phyloP scores from a whole-genome alignment of 2,329 filamentous ascomycete genomes.

The Aschersonia sp. region DNA sequence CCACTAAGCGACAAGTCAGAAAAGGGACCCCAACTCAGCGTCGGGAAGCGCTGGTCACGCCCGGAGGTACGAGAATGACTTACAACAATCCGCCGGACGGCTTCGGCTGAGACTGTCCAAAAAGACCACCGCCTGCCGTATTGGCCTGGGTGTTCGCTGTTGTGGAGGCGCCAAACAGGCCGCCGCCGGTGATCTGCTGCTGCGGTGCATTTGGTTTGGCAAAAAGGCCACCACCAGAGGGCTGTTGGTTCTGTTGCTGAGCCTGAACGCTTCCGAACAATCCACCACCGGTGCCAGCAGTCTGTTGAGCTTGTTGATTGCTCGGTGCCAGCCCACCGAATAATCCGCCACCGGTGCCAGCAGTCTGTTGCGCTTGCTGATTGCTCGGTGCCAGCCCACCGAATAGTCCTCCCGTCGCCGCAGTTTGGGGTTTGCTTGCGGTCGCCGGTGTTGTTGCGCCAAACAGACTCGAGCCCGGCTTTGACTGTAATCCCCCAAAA shows the following conservation, averaged over 20 bases:
- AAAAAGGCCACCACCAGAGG: constrained; percentile 16
- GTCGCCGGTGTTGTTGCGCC: constrained; percentile 11
- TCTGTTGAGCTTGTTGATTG: constrained; percentile 7
- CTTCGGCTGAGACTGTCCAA: constrained; percentile 20
- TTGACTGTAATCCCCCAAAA: constrained; percentile 17
- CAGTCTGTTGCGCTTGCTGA: constrained; percentile 4
- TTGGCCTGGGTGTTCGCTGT: constrained; percentile 7
- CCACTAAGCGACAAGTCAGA: constrained; percentile 12
- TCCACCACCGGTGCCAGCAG: neutral
- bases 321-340: constrained; percentile 12
- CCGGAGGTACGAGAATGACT: constrained; percentile 2
- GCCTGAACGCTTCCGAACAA: constrained; percentile 2
- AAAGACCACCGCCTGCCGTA: constrained; percentile 11
- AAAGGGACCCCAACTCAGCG: neutral
- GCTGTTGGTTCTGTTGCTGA: constrained; percentile 12
- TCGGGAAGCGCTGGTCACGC: neutral
- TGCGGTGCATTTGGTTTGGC: constrained; percentile 13
- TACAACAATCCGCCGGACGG: constrained; percentile 19
- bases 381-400: constrained; percentile 11
- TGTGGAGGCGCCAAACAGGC: constrained; percentile 14
- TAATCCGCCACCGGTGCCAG: constrained; percentile 2
- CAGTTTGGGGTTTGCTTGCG: constrained; percentile 8
- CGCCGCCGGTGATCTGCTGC: constrained; percentile 11
- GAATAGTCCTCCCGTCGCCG: constrained; percentile 10
- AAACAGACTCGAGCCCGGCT: constrained; percentile 15